These are phyloP conservation scores for Chrysosporium queenslandicum DNA, from an alignment of 2,329 filamentous ascomycete species.

Conservation along the genomic window DNA sequence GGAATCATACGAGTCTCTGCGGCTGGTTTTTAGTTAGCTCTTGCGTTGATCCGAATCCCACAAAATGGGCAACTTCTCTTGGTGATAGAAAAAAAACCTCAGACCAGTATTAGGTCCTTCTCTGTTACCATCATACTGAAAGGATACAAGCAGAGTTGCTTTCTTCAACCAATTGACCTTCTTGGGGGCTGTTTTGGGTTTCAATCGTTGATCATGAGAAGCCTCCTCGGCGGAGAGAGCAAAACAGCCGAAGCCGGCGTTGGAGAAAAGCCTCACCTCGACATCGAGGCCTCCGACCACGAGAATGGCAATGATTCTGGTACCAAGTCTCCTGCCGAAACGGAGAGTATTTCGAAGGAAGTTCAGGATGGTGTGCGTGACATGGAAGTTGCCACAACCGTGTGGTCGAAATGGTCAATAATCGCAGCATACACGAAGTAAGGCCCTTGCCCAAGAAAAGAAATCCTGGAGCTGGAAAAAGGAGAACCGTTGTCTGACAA, in stretches of 20 bases:
- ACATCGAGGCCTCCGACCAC: not conserved
- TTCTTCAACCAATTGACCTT: no score
- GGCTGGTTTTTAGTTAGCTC: not conserved
- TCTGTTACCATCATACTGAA: no score
- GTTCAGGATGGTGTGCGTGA: slow-evolving; percentile 27
- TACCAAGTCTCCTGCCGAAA: not conserved
- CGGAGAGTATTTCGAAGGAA: not conserved
- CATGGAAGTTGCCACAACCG: slow-evolving; percentile 31
- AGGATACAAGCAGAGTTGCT: no score
- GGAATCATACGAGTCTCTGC: not conserved
- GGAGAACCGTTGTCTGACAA: not conserved
- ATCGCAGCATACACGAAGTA: slow-evolving; percentile 26
- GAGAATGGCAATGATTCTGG: not conserved
- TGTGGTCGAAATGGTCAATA: slow-evolving; percentile 30
- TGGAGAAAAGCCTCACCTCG: not conserved
- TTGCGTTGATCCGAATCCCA: not conserved
- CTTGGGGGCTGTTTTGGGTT: not conserved
- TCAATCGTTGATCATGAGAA: not conserved
- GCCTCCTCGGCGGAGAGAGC: not conserved
- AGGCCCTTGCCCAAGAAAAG: not conserved
- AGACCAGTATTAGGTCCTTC: no score
- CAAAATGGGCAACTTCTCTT: not conserved
- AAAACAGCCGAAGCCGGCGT: not conserved
- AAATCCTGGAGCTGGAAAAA: not conserved
- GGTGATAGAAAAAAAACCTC: not conserved